Conservation (phyloP, 345 rosid species). For the Diplotaxis tenuifolia region DNA sequence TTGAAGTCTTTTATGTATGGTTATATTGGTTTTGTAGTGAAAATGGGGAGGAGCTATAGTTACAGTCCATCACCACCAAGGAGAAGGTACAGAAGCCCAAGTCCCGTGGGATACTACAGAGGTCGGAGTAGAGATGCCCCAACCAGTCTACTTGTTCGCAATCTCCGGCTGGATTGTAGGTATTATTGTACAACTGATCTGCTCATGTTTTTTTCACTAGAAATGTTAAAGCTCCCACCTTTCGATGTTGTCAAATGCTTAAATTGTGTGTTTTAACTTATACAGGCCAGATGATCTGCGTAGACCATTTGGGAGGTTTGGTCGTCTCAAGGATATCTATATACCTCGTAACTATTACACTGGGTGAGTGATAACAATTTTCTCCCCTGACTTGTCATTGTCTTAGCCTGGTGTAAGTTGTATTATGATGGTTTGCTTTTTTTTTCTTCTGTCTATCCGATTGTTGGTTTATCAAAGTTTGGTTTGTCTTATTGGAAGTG, state of each 20-base stretch:
- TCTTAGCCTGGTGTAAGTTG: conserved; percentile 7
- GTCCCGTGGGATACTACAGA: conserved; percentile 58
- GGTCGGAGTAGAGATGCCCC: conserved; percentile 64
- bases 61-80: conserved; percentile 89
- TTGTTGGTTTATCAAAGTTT: conserved; percentile 53
- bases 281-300: conserved; percentile 82
- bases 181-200: conserved; percentile 15
- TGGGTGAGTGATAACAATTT: conserved; percentile 49
- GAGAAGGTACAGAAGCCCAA: conserved; percentile 67
- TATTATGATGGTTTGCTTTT: conserved; percentile 28
- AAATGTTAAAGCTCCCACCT: conserved; percentile 1
- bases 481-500: conserved; percentile 73
- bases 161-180: conserved; percentile 81
- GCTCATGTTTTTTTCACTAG: neutral
- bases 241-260: neutral
- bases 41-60: conserved; percentile 65
- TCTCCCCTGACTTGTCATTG: neutral
- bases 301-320: conserved; percentile 73
- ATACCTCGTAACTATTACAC: conserved; percentile 89
- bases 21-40: conserved; percentile 4
- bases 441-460: neutral
- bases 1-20: neutral
- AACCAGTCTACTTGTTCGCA: conserved; percentile 85
- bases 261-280: neutral
- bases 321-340: conserved; percentile 80